Evolutionary conservation across 495 filamentous ascomycete genomes (phyloP).

Genomic region (Penicillium lagena): DNA sequence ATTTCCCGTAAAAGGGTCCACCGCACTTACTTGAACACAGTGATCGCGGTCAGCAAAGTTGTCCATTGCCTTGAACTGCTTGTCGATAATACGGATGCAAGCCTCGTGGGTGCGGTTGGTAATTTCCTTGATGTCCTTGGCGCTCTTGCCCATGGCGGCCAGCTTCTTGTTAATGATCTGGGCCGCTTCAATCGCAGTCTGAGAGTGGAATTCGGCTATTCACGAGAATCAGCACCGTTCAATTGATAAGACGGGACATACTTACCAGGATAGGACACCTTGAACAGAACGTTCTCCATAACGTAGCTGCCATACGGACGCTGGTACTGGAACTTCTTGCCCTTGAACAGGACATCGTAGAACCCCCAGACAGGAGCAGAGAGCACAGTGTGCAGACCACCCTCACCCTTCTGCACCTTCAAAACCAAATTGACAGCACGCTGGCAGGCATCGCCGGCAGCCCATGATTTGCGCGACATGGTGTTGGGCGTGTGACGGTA

Average conservation of each 20-base stretch:
- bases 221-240: neutral
- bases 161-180: slow-evolving; percentile 80
- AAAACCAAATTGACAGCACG: slow-evolving; percentile 90
- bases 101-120: slow-evolving; percentile 96
- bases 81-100: slow-evolving; percentile 98
- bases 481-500: slow-evolving; percentile 97
- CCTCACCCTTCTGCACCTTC: slow-evolving; percentile 89
- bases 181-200: slow-evolving; percentile 94
- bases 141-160: slow-evolving; percentile 77
- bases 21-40: slow-evolving; percentile 69
- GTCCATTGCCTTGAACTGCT: slow-evolving; percentile 99
- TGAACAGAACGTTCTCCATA: slow-evolving; percentile 99
- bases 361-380: slow-evolving; percentile 95
- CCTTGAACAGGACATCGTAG: slow-evolving; percentile 96
- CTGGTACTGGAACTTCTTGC: slow-evolving; percentile 93
- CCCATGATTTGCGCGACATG: slow-evolving; percentile 99
- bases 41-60: slow-evolving; percentile 99
- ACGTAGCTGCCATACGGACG: slow-evolving; percentile 95
- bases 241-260: neutral
- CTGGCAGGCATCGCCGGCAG: slow-evolving; percentile 95
- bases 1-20: neutral
- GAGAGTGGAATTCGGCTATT: slow-evolving; percentile 94
- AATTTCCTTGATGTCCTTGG: slow-evolving; percentile 87
- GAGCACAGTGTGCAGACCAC: slow-evolving; percentile 85
- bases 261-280: slow-evolving; percentile 93